Evolutionary conservation across 768 basidiomycete species (phyloP).

Genomic region (Trametes coccinea): DNA sequence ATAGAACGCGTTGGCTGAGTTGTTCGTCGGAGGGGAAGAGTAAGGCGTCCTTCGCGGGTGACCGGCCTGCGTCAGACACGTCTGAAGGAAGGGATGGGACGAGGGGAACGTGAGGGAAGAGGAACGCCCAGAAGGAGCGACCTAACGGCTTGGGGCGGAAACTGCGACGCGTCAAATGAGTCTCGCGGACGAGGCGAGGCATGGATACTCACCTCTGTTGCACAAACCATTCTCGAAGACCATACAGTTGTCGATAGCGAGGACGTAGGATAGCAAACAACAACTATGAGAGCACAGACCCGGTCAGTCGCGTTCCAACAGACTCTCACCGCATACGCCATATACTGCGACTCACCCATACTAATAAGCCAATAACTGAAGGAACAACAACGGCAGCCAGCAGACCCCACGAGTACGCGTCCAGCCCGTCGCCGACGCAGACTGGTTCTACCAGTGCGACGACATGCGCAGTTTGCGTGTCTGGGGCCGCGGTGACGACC

Average conservation of each 20-base stretch:
- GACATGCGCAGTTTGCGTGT: conserved; percentile 18
- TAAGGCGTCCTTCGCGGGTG: conserved; percentile 48
- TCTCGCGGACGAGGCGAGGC: neutral
- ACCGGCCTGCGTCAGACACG: conserved; percentile 54
- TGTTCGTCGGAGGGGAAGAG: conserved; percentile 76
- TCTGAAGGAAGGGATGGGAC: conserved; percentile 59
- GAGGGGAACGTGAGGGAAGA: conserved; percentile 69
- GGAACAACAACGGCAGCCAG: conserved; percentile 58
- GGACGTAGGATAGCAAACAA: conserved; percentile 70
- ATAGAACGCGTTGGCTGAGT: conserved; percentile 69
- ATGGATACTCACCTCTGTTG: conserved; percentile 57
- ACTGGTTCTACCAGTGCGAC: conserved; percentile 36
- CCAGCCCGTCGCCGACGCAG: conserved; percentile 67
- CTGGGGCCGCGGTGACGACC: conserved; percentile 20
- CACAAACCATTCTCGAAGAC: conserved; percentile 75
- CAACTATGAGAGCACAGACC: conserved; percentile 40
- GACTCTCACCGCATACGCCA: neutral
- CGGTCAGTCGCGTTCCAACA: neutral
- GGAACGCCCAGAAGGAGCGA: conserved; percentile 61
- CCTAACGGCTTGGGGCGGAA: conserved; percentile 64
- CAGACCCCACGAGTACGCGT: conserved; percentile 62
- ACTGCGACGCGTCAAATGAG: conserved; percentile 38
- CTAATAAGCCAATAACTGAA: conserved; percentile 56
- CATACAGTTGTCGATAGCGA: conserved; percentile 71
- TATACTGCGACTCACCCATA: conserved; percentile 57